Evolutionary conservation across 1,284 basidiomycete genomes (phyloP).

Genomic region (Cryptococcus hybrid): DNA sequence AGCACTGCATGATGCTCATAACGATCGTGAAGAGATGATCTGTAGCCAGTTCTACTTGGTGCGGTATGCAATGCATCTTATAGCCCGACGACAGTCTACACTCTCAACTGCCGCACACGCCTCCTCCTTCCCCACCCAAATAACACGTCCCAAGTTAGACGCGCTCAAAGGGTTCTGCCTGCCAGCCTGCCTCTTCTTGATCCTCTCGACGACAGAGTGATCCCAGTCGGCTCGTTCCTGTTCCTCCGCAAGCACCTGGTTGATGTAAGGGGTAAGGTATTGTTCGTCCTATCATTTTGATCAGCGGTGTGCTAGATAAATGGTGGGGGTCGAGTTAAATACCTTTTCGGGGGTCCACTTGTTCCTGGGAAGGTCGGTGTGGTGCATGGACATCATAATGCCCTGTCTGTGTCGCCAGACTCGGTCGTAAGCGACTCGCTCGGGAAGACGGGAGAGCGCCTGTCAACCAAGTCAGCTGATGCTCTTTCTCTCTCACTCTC

Average conservation of each 20-base stretch:
- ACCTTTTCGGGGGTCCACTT: slow-evolving; percentile 85
- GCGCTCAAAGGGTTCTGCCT: slow-evolving; percentile 11
- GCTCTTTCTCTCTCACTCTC: too few relatives aligned
- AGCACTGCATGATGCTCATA: slow-evolving; percentile 8
- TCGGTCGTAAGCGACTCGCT: slow-evolving; percentile 83
- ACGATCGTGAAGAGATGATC: neutral
- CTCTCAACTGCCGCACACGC: too few relatives aligned
- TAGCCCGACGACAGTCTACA: too few relatives aligned
- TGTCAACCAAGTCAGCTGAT: slow-evolving; percentile 42
- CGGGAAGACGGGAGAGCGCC: slow-evolving; percentile 80
- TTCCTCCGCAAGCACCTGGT: slow-evolving; percentile 73
- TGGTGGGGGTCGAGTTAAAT: slow-evolving; percentile 24
- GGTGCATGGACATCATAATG: slow-evolving; percentile 73
- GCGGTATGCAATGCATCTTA: too few relatives aligned
- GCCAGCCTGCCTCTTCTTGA: slow-evolving; percentile 23
- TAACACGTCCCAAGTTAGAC: neutral
- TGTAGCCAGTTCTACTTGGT: too few relatives aligned
- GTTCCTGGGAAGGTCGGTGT: slow-evolving; percentile 79
- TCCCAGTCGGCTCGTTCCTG: slow-evolving; percentile 83
- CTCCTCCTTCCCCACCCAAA: too few relatives aligned
- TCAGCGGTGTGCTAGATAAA: neutral
- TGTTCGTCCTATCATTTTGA: slow-evolving; percentile 60
- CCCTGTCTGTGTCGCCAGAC: slow-evolving; percentile 85
- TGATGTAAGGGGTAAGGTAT: slow-evolving; percentile 81
- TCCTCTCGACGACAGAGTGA: slow-evolving; percentile 55